Evolutionary conservation across 2,329 filamentous ascomycete species (phyloP).

Genomic region (Epicoccum nigrum): DNA sequence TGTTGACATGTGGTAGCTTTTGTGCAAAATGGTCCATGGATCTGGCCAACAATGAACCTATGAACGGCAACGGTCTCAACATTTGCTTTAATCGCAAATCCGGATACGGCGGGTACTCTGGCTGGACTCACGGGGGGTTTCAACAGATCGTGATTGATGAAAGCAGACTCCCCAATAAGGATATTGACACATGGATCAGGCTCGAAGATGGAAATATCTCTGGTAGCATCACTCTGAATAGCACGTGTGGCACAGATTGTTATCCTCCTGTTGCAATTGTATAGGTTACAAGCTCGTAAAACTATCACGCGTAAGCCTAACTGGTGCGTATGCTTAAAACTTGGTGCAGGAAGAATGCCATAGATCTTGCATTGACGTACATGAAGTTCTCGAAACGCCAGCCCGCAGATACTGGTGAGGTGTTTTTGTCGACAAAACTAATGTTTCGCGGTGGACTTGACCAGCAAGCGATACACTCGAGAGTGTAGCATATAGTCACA

Average conservation of each 20-base stretch:
- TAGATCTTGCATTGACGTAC: too few relatives aligned
- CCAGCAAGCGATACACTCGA: too few relatives aligned
- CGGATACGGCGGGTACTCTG: constrained; percentile 73
- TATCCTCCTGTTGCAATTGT: constrained; percentile 51
- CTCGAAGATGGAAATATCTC: constrained; percentile 62
- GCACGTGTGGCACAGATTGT: constrained; percentile 62
- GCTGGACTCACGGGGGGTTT: constrained; percentile 66
- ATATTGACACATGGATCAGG: constrained; percentile 66
- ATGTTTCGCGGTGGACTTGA: too few relatives aligned
- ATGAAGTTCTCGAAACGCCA: too few relatives aligned
- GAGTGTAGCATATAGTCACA: too few relatives aligned
- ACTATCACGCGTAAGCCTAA: not conserved
- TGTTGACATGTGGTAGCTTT: constrained; percentile 19
- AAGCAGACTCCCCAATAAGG: constrained; percentile 46
- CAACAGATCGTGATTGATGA: constrained; percentile 61
- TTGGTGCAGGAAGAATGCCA: not conserved
- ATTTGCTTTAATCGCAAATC: constrained; percentile 69
- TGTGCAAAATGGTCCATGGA: constrained; percentile 51
- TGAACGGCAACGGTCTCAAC: constrained; percentile 52
- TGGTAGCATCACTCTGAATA: constrained; percentile 62
- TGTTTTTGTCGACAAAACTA: too few relatives aligned
- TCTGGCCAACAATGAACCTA: constrained; percentile 35
- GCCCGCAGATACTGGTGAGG: too few relatives aligned
- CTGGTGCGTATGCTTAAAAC: not conserved
- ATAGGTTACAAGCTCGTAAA: constrained; percentile 10